phyloP scores from a whole-genome alignment of 1,284 basidiomycete genomes.

The Microbotryum silenes-acaulis region DNA sequence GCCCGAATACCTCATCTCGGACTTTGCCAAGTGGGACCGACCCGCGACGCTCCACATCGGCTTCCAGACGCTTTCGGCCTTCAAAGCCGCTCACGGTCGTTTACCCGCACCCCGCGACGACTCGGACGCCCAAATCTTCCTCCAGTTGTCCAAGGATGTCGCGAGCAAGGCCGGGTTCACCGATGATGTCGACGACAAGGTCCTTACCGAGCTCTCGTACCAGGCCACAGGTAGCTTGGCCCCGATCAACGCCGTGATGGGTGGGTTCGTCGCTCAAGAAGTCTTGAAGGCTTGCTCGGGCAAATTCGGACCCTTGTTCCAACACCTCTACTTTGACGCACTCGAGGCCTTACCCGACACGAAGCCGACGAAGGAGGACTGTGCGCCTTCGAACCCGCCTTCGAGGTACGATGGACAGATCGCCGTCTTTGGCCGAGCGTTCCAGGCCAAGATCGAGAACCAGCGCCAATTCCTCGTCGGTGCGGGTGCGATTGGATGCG shows the following conservation, averaged over 20 bases:
- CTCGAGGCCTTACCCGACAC: conserved; percentile 79
- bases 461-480: conserved; percentile 95
- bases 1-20: conserved; percentile 89
- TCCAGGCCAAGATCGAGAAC: conserved; percentile 88
- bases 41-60: conserved; percentile 84
- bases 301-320: conserved; percentile 96
- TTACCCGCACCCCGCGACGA: conserved; percentile 77
- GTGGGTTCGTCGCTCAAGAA: conserved; percentile 97
- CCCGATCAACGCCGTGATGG: conserved; percentile 87
- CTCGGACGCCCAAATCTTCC: conserved; percentile 66
- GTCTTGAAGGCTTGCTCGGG: conserved; percentile 94
- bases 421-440: conserved; percentile 85
- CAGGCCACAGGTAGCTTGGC: conserved; percentile 90
- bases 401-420: conserved; percentile 92
- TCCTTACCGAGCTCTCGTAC: conserved; percentile 77
- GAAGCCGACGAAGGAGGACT: conserved; percentile 75
- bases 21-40: conserved; percentile 96
- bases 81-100: conserved; percentile 54
- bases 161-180: conserved; percentile 50
- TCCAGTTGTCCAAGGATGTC: conserved; percentile 70
- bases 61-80: conserved; percentile 88
- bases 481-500: conserved; percentile 96
- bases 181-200: conserved; percentile 62
- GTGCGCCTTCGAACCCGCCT: conserved; percentile 57
- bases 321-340: conserved; percentile 95